These are phyloP conservation scores for Dittrichia graveolens DNA, from an alignment of 129 eudicot species.

Conservation along the genomic window DNA sequence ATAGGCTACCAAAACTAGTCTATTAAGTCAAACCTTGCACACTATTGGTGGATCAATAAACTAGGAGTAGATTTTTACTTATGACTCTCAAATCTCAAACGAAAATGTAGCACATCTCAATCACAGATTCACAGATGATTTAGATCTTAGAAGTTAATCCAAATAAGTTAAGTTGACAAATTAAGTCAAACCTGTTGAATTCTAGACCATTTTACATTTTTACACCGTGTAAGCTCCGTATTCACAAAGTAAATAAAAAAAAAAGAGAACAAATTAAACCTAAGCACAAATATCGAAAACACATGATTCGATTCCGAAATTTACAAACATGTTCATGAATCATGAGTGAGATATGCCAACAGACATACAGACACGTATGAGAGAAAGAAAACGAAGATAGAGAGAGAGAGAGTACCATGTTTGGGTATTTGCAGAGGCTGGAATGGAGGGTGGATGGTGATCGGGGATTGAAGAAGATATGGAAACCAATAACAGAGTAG, in stretches of 20 bases:
- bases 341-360: background rate
- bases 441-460: background rate
- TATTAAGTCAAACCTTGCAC: too few species aligned
- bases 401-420: constrained; percentile 26
- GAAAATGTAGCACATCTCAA: too few species aligned
- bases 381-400: background rate
- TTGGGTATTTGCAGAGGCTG: background rate
- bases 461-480: constrained; percentile 20
- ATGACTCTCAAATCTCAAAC: too few species aligned
- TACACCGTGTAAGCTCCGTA: background rate
- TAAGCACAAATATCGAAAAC: background rate
- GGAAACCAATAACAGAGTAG: constrained; percentile 9
- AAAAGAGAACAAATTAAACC: constrained; percentile 12
- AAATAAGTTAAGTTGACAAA: constrained; percentile 3
- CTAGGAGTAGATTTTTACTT: too few species aligned
- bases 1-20: too few species aligned
- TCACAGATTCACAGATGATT: too few species aligned
- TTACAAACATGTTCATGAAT: background rate
- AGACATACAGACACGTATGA: background rate
- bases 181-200: constrained; percentile 19
- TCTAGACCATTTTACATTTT: background rate
- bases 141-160: background rate
- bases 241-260: background rate
- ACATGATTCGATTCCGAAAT: background rate
- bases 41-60: too few species aligned